phyloP scores from a whole-genome alignment of 192 early-diverging fungal species.

The Rhizophagus prolifer region DNA sequence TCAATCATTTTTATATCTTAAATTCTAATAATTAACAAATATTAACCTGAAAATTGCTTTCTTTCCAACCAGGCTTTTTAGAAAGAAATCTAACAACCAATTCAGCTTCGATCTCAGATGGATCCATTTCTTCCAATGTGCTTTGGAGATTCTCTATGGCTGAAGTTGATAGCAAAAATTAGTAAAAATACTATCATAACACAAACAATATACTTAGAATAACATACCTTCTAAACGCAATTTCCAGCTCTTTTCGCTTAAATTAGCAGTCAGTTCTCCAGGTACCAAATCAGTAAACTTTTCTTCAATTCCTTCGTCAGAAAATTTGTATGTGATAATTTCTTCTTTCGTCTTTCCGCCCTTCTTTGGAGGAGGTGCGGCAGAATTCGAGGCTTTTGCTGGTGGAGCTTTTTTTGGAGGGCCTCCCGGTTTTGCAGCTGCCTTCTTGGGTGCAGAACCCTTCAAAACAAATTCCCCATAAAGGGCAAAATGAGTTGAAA shows the following conservation, averaged over 20 bases:
- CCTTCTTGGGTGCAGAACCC: constrained; percentile 30
- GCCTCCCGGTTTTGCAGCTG: constrained; percentile 30
- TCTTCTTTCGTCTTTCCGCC: constrained; percentile 43
- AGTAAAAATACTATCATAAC: not conserved
- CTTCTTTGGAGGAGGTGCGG: constrained; percentile 43
- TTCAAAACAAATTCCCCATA: constrained; percentile 1
- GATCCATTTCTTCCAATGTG: constrained; percentile 57
- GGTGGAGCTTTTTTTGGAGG: constrained; percentile 27
- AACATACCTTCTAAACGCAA: constrained; percentile 69
- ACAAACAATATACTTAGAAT: not conserved
- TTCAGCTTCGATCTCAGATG: constrained; percentile 68
- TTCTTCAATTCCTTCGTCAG: constrained; percentile 71
- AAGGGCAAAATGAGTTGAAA: constrained; percentile 8
- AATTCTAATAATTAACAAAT: not conserved
- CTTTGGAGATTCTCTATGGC: constrained; percentile 75
- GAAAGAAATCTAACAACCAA: constrained; percentile 75
- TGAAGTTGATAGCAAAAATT: constrained; percentile 5
- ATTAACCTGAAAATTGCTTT: constrained; percentile 89
- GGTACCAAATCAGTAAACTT: constrained; percentile 63
- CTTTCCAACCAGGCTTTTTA: constrained; percentile 94
- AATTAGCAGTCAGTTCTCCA: constrained; percentile 55
- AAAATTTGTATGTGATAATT: constrained; percentile 68
- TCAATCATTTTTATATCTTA: not conserved
- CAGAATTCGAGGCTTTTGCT: constrained; percentile 24
- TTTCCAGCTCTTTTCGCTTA: constrained; percentile 85